Evolutionary conservation across 2,329 filamentous ascomycete species (phyloP), one percentile per base, ranked within the genome.

Genomic region (Verruconis gallopava): DNA sequence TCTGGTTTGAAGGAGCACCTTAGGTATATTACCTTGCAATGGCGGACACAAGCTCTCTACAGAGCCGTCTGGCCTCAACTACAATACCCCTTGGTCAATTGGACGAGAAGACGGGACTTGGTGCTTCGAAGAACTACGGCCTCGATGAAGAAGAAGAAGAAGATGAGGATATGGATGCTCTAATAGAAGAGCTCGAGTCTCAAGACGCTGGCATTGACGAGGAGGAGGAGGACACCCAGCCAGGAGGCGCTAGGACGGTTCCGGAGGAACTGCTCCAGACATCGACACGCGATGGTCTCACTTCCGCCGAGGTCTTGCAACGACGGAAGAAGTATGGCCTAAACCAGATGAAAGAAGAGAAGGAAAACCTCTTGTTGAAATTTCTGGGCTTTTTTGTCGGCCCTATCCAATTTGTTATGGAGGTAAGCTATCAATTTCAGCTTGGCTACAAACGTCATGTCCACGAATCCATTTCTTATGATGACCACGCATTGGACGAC

Each of bases 371-470:
- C 45, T 63, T 88, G 47, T 71, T 91, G 55, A 91, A 93, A 69
- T 93, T 93, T 63, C 55, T 77, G 17, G 71, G 73, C 53, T 91
- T 83, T 68, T 93, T 93, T 61, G 69, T 91, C 43, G 86, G 86
- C 50, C 86, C 86, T 18, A 89, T 93, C 51, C 85, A 93, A 61
- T 89, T 89, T 63, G 85, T 93, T 59, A 93, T 93, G 85, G 83
- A 89, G 77, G 81, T 80, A 61, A 57, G 75, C 20, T 12, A 20
- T 14, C 12, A 14, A 30, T 30, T 30, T 30, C 25, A 11, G 25
- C 25, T 30, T 11, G 25, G 11, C 11, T 30, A 11, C 11, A 11
- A 11, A 14, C 34, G 11, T 37, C 11, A 15, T 37, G 11, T 15
- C 12, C 15, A 37, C 11, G 11, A 6, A 6, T 32, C 17, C 9